Conservation (phyloP, 2,329 filamentous ascomycete genomes). For the Fusarium hostae region DNA sequence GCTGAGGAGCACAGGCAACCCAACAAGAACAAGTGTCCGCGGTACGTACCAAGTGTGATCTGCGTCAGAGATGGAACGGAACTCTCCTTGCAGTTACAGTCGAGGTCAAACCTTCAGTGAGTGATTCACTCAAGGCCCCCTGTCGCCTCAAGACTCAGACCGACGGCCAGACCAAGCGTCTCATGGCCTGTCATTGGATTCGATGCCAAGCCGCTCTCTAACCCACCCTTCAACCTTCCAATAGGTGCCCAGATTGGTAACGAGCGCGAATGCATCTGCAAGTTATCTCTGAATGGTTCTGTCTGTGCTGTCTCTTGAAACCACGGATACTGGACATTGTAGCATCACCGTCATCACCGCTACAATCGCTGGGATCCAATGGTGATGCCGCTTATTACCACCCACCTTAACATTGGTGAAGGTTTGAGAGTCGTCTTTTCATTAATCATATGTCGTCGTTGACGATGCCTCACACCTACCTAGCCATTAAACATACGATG, state of each 20-base stretch:
- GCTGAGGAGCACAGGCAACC: constrained; percentile 45
- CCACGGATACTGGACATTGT: neutral
- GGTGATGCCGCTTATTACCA: constrained; percentile 11
- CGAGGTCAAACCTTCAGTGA: neutral
- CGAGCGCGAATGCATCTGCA: constrained; percentile 41
- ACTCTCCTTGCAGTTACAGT: constrained; percentile 20
- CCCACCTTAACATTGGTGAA: constrained; percentile 4
- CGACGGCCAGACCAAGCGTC: constrained; percentile 25
- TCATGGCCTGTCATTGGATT: neutral
- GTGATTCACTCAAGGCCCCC: constrained; percentile 1
- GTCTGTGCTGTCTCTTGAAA: constrained; percentile 1
- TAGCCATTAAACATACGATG: neutral
- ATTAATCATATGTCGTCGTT: constrained; percentile 15
- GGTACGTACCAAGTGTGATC: constrained; percentile 18
- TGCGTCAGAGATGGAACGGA: constrained; percentile 16
- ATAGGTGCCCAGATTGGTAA: constrained; percentile 39
- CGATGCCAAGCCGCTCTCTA: constrained; percentile 27
- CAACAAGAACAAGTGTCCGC: neutral
- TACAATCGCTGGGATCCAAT: neutral
- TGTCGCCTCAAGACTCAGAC: constrained; percentile 30
- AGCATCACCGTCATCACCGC: constrained; percentile 38
- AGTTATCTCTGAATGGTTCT: constrained; percentile 2
- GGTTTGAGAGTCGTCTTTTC: neutral
- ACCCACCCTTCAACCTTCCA: constrained; percentile 3
- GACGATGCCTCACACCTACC: neutral